phyloP scores from a whole-genome alignment of 345 rosid genomes.

The Pistacia atlantica region DNA sequence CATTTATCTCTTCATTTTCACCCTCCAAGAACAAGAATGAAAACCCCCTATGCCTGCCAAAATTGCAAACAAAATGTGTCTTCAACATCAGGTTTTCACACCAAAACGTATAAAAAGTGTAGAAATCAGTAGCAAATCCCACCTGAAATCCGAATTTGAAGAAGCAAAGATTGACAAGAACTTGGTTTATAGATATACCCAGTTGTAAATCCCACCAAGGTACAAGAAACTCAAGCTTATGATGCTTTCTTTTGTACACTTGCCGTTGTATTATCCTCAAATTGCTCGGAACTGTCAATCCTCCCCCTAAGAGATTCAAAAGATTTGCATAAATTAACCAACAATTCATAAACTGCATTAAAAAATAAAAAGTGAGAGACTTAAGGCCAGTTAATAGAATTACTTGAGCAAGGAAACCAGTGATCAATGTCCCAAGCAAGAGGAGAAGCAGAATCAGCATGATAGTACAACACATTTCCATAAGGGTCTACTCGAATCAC shows the following conservation, averaged over 20 bases:
- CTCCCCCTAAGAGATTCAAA: slow-evolving; percentile 67
- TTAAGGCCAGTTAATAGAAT: not conserved
- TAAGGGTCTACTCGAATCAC: slow-evolving; percentile 83
- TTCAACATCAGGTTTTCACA: not conserved
- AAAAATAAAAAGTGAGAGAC: slow-evolving; percentile 5
- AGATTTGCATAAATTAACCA: slow-evolving; percentile 7
- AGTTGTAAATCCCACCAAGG: slow-evolving; percentile 99
- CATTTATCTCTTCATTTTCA: slow-evolving; percentile 76
- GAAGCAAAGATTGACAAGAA: slow-evolving; percentile 83
- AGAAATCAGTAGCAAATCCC: not conserved
- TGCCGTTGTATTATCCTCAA: slow-evolving; percentile 93
- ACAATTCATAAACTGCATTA: not conserved
- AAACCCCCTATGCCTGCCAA: slow-evolving; percentile 81
- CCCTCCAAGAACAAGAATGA: slow-evolving; percentile 79
- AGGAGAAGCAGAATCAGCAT: slow-evolving; percentile 96
- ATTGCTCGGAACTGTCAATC: slow-evolving; percentile 89
- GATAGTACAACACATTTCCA: slow-evolving; percentile 87
- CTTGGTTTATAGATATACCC: slow-evolving; percentile 92
- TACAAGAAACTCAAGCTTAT: slow-evolving; percentile 76
- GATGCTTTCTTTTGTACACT: slow-evolving; percentile 78
- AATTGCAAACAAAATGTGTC: not conserved
- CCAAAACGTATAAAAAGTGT: slow-evolving; percentile 11
- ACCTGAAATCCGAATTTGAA: slow-evolving; percentile 87
- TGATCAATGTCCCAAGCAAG: slow-evolving; percentile 96
- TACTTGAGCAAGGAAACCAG: slow-evolving; percentile 97